Percentiles rank a stretch among this genome's conserved stretches.
Evolutionary conservation across 2,329 filamentous ascomycete genomes (phyloP).

Genomic region (Fusarium denticulatum): DNA sequence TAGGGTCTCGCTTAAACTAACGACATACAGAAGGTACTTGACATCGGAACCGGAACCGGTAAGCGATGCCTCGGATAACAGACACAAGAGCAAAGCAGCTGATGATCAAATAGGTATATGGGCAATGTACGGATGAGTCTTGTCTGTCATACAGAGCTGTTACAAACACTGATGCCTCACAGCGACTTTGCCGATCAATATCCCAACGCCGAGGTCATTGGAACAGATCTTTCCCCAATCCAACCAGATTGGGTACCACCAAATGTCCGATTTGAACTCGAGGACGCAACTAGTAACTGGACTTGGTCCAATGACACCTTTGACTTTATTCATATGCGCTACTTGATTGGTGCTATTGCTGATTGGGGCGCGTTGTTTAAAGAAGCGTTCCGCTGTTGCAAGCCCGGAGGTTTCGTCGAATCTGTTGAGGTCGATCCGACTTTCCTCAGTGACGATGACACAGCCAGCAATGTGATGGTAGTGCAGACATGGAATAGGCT

Average conservation of each 20-base stretch:
- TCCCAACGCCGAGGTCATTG: neutral
- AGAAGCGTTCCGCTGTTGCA: neutral
- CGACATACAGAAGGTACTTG: neutral
- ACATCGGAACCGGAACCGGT: neutral
- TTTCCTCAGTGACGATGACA: neutral
- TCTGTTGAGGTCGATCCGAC: neutral
- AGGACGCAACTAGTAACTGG: neutral
- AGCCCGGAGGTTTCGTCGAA: neutral
- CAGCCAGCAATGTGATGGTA: neutral
- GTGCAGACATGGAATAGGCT: neutral
- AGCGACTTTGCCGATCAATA: neutral
- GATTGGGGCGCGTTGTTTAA: neutral
- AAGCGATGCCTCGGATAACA: fast-evolving
- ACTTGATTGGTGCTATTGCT: neutral
- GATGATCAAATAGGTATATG: neutral
- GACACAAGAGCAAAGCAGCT: fast-evolving
- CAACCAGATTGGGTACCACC: neutral
- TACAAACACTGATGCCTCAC: neutral
- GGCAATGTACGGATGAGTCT: neutral
- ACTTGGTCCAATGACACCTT: neutral
- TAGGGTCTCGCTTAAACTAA: neutral
- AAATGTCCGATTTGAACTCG: neutral
- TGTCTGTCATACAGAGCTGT: fast-evolving
- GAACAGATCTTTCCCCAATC: neutral
- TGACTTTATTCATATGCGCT: neutral